Evolutionary conservation across 73 alveolate species (phyloP).

Genomic region (Symbiodinium natans): DNA sequence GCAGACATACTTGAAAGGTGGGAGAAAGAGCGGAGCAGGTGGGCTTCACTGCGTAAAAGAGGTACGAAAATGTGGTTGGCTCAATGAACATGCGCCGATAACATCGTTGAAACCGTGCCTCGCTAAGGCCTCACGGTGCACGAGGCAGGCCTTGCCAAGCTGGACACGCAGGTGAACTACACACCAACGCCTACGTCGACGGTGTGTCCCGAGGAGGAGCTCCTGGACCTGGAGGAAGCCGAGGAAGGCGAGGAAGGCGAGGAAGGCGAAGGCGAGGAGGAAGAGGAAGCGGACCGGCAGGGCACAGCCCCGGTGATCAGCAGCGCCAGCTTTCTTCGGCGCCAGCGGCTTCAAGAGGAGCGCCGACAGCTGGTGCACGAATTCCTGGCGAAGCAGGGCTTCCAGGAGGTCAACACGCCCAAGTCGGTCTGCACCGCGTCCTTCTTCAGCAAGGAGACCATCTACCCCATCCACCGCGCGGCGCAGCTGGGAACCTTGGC

Average conservation of each 20-base stretch:
- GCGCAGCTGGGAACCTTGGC: conserved; percentile 1
- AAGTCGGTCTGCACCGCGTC: neutral
- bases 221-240: neutral
- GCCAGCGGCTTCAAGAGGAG: neutral
- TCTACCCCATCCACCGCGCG: neutral
- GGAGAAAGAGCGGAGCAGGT: no score
- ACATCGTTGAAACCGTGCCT: no score
- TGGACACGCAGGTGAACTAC: no score
- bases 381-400: neutral
- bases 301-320: no score
- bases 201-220: conserved; percentile 2
- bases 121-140: neutral
- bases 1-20: no score
- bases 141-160: neutral
- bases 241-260: no score
- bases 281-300: neutral
- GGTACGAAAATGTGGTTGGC: no score
- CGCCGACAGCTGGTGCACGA: neutral
- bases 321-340: neutral
- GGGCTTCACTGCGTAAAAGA: no score
- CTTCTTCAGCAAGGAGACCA: conserved; percentile 8
- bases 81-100: no score
- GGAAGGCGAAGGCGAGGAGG: neutral
- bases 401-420: neutral
- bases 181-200: neutral